A percentile compares a stretch with the other conserved stretches of the same genome.
Evolutionary conservation across 2,329 filamentous ascomycete species (phyloP).

Genomic region (Trichoderma afroharzianum): DNA sequence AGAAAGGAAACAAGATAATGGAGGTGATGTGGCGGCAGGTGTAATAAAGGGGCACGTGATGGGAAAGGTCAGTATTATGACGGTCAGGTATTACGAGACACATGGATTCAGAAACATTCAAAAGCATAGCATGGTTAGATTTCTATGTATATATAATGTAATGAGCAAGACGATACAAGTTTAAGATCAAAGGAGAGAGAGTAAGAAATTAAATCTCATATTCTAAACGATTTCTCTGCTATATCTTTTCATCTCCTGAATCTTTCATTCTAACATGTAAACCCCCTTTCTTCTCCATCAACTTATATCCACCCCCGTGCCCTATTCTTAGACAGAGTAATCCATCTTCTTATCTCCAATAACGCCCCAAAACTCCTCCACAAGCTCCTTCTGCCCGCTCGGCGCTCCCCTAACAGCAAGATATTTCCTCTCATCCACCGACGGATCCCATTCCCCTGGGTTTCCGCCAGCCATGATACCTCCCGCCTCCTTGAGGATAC

Average conservation of each 20-base stretch:
- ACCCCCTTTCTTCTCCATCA: not conserved
- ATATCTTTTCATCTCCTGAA: not conserved
- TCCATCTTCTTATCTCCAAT: conserved; percentile 53
- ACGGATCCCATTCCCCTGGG: conserved; percentile 65
- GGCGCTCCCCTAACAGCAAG: conserved; percentile 60
- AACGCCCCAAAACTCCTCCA: conserved; percentile 62
- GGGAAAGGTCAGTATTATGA: not conserved
- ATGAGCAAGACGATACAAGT: not conserved
- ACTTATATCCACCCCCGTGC: not conserved
- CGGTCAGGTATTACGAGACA: not conserved
- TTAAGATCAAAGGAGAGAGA: not conserved
- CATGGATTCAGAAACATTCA: not conserved
- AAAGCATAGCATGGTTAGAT: not conserved
- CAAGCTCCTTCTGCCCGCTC: conserved; percentile 56
- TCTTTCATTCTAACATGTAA: not conserved
- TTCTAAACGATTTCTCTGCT: not conserved
- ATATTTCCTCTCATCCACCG: conserved; percentile 58
- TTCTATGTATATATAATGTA: not conserved
- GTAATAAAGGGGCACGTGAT: not conserved
- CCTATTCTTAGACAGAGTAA: conserved; percentile 30
- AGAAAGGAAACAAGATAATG: not conserved
- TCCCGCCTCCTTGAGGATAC: conserved; percentile 70
- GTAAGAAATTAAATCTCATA: not conserved
- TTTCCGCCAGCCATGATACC: conserved; percentile 71
- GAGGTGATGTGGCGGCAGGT: not conserved